Percentiles rank a stretch among this genome's conserved stretches.
These are phyloP conservation scores for Cladosporium sphaerospermum DNA, from an alignment of 2,329 filamentous ascomycete species.

Conservation along the genomic window DNA sequence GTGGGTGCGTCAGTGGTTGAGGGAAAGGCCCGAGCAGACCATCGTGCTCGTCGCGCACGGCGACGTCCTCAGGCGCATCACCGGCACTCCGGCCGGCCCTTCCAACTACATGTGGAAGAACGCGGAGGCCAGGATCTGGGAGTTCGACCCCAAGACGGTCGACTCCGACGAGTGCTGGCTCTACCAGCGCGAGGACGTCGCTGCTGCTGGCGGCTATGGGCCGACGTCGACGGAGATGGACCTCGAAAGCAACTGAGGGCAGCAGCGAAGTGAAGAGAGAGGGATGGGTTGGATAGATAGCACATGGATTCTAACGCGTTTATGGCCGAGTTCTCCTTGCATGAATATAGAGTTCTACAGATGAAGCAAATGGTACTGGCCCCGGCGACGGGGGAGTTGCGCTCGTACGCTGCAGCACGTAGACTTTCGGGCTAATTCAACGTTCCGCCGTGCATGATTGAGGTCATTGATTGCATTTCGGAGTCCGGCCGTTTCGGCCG, in stretches of 20 bases:
- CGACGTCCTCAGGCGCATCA: slow-evolving; percentile 27
- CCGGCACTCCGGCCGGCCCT: slow-evolving; percentile 18
- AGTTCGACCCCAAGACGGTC: slow-evolving; percentile 22
- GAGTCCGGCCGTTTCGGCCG: background rate
- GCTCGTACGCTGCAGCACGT: background rate
- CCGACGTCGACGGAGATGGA: slow-evolving; percentile 26
- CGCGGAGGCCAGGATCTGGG: slow-evolving; percentile 25
- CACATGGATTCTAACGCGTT: background rate
- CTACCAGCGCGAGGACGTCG: slow-evolving; percentile 22
- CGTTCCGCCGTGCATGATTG: slow-evolving; percentile 2
- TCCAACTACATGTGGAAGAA: slow-evolving; percentile 28
- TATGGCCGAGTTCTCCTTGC: background rate
- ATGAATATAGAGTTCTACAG: background rate
- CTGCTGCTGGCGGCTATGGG: slow-evolving; percentile 29
- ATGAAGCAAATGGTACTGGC: background rate
- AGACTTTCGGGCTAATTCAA: slow-evolving; percentile 4
- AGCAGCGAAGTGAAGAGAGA: background rate
- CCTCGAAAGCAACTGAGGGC: slow-evolving; percentile 8
- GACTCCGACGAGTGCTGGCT: slow-evolving; percentile 25
- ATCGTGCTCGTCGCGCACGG: slow-evolving; percentile 31
- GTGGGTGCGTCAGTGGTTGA: slow-evolving; percentile 27
- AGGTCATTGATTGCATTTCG: background rate
- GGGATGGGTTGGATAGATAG: background rate
- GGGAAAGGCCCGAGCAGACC: slow-evolving; percentile 26
- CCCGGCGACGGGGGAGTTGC: background rate